Percentiles rank a stretch among this genome's conserved stretches.
These are phyloP conservation scores for Penicillium sp. DNA, from an alignment of 2,329 filamentous ascomycete species.

Conservation along the genomic window DNA sequence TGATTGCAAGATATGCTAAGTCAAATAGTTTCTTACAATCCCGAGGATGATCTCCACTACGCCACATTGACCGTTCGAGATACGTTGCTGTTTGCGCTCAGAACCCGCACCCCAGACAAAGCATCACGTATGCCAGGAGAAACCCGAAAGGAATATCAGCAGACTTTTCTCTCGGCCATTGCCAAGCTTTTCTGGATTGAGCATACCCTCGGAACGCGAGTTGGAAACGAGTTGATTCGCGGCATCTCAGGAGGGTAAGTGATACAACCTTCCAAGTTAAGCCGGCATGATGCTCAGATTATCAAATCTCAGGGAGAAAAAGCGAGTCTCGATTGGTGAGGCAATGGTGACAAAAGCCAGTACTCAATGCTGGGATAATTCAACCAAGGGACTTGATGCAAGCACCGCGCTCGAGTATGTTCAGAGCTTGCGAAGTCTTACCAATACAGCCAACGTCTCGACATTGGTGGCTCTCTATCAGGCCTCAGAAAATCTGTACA, in stretches of 20 bases:
- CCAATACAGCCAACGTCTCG: constrained; percentile 64
- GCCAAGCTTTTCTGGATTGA: constrained; percentile 72
- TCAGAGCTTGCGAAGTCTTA: constrained; percentile 64
- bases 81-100: constrained; percentile 72
- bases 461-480: constrained; percentile 73
- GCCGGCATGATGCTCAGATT: not conserved
- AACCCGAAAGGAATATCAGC: constrained; percentile 60
- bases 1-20: constrained; percentile 8
- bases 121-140: constrained; percentile 63
- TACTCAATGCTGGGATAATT: constrained; percentile 76
- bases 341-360: constrained; percentile 68
- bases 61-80: constrained; percentile 75
- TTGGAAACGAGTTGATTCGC: constrained; percentile 73
- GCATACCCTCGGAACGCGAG: constrained; percentile 71
- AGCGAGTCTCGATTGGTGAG: constrained; percentile 81
- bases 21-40: constrained; percentile 67
- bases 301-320: constrained; percentile 54
- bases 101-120: constrained; percentile 67
- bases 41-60: constrained; percentile 77
- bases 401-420: constrained; percentile 75
- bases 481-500: constrained; percentile 56
- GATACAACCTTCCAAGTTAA: not conserved
- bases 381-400: constrained; percentile 71
- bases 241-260: constrained; percentile 65
- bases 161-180: constrained; percentile 66